Evolutionary conservation across 1,284 basidiomycete species (phyloP).

Genomic region (Athelia psychrophila): DNA sequence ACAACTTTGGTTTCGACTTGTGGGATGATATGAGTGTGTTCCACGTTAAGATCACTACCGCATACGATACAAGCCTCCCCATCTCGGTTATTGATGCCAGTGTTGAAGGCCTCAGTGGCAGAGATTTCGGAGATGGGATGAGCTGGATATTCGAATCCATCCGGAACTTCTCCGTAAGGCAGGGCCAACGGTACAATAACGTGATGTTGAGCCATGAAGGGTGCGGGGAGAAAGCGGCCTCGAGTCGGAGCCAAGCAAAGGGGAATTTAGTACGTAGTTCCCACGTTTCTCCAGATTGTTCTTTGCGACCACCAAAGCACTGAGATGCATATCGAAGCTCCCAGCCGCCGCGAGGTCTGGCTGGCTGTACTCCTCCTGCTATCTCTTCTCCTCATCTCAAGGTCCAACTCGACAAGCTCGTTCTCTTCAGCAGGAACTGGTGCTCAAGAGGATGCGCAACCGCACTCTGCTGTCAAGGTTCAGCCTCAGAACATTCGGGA

Average conservation of each 20-base stretch:
- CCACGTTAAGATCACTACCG: background rate
- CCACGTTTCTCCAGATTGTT: too few relatives aligned
- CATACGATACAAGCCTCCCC: background rate
- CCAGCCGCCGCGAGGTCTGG: slow-evolving; percentile 47
- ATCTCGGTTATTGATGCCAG: background rate
- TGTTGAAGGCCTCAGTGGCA: background rate
- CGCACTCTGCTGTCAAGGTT: too few relatives aligned
- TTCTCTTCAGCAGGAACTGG: too few relatives aligned
- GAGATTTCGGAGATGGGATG: background rate
- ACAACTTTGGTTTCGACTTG: background rate
- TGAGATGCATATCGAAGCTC: slow-evolving; percentile 30
- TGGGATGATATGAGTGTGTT: slow-evolving; percentile 12
- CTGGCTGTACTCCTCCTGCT: slow-evolving; percentile 46
- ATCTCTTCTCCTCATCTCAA: slow-evolving; percentile 39
- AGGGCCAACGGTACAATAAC: too few relatives aligned
- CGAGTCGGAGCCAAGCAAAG: too few relatives aligned
- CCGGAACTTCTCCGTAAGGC: too few relatives aligned
- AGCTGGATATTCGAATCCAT: background rate
- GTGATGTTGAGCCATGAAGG: too few relatives aligned
- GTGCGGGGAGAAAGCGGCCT: too few relatives aligned
- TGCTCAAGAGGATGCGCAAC: too few relatives aligned
- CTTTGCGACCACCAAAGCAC: background rate
- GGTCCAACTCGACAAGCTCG: slow-evolving; percentile 11
- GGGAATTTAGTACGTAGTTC: too few relatives aligned
- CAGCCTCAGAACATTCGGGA: slow-evolving; percentile 26